Percentiles rank a stretch among this genome's conserved stretches.
phyloP scores from a whole-genome alignment of 2,329 filamentous ascomycete genomes.

The Lizonia empirigonia region DNA sequence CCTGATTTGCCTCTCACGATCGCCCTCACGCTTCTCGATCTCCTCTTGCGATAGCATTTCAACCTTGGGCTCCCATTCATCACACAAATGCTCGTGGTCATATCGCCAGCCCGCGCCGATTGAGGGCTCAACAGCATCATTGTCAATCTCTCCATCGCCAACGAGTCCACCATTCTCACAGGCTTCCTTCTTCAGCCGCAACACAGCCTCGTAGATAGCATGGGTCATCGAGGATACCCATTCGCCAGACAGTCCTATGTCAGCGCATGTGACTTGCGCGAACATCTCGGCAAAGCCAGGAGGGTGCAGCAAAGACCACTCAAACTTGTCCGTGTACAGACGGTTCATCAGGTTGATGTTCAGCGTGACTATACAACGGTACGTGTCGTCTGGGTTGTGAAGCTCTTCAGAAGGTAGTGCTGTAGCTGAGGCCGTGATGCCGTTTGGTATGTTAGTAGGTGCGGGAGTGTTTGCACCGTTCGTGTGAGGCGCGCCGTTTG shows the following conservation, averaged over 20 bases:
- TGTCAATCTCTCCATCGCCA: constrained; percentile 77
- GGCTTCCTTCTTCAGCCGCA: constrained; percentile 93
- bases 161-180: constrained; percentile 90
- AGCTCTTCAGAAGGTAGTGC: constrained; percentile 70
- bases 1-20: constrained; percentile 88
- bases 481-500: constrained; percentile 52
- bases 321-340: constrained; percentile 95
- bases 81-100: constrained; percentile 82
- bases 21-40: constrained; percentile 94
- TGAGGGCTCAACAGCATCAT: constrained; percentile 75
- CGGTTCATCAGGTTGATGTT: constrained; percentile 91
- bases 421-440: constrained; percentile 73
- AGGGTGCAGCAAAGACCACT: constrained; percentile 93
- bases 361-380: constrained; percentile 88
- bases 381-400: constrained; percentile 89
- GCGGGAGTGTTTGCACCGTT: constrained; percentile 55
- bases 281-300: constrained; percentile 91
- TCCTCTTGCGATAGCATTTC: constrained; percentile 83
- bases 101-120: constrained; percentile 95
- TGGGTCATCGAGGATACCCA: constrained; percentile 95
- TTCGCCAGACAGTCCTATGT: constrained; percentile 86
- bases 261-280: constrained; percentile 88
- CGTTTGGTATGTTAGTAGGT: constrained; percentile 55
- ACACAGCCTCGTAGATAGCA: constrained; percentile 92
- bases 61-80: constrained; percentile 59